Base-by-base conservation (phyloP, 2,329 filamentous ascomycete genomes). In the Penicillium sp. region DNA sequence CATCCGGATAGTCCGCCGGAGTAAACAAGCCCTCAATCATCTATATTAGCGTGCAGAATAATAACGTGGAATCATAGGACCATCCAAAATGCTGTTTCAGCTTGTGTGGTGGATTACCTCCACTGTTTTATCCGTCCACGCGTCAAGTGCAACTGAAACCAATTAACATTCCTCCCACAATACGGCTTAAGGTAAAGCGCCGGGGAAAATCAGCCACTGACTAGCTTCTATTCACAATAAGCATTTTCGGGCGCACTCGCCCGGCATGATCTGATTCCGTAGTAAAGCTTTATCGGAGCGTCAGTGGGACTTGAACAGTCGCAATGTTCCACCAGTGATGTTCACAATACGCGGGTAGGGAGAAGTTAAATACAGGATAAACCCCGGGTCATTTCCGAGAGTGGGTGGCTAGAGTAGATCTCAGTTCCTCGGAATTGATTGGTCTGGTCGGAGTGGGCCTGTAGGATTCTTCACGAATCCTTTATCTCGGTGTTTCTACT, bases 41-140 rank as follows among this genome's bases (percentile, higher is more conserved):
- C 31, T 41, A 85, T 33, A 15, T 13, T 33, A 33, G 31, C 15
- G 31, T 6, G 12, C 10, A 33, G 5, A 33, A 15, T 33, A 33
- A 15, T n/a, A 15, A 12, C 13, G 2, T n/a, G 31, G n/a, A 13
- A 33, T 1, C 13, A n/a, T 13, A n/a, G 15, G 31, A 15, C 31
- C 29, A 15, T 13, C 29, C 6, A 15, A 33, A 1, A n/a, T 12
- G 2, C 12, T 33, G 31, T 33, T 33, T 33, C 31, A 33, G 31
- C 31, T 33, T 33, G 13, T n/a, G 31, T 33, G 15, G 13, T 15
- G 31, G 31, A 33, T 33, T 33, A 5, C 13, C 31, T 15, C 31
- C 12, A n/a, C 31, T 13, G 31, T 15, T 33, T 33, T n/a, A 33
- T 33, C 31, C 31, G 31, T 33, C 31, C 31, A 15, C 31, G 12